Conservation (phyloP, 2,329 filamentous ascomycete species). For the Epichloe baconii region DNA sequence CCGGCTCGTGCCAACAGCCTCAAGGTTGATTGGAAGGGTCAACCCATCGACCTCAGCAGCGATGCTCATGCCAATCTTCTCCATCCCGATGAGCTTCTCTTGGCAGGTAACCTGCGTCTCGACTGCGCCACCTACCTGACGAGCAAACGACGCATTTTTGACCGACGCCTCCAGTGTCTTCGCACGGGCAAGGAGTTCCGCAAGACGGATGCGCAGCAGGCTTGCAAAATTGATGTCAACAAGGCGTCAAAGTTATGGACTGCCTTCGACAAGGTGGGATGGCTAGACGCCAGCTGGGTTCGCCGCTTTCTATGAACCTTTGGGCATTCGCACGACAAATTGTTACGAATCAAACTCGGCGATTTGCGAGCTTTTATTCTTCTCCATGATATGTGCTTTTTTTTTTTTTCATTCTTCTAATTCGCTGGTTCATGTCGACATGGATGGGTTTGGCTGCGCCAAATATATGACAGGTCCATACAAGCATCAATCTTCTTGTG, state of each 20-base stretch:
- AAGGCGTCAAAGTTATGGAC: constrained; percentile 90
- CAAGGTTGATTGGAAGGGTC: constrained; percentile 81
- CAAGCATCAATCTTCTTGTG: background rate
- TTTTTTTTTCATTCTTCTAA: background rate
- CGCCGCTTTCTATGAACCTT: constrained; percentile 17
- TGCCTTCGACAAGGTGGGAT: constrained; percentile 76
- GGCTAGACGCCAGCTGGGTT: constrained; percentile 50
- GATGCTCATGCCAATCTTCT: constrained; percentile 60
- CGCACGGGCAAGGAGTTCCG: constrained; percentile 69
- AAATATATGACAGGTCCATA: background rate
- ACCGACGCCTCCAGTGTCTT: constrained; percentile 55
- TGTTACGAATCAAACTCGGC: constrained; percentile 1
- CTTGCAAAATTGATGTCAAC: constrained; percentile 97
- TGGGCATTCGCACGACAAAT: constrained; percentile 6
- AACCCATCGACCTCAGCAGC: constrained; percentile 59
- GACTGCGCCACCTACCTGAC: constrained; percentile 82
- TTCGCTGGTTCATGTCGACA: constrained; percentile 1
- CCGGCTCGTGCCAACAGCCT: constrained; percentile 54
- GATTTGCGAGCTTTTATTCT: background rate
- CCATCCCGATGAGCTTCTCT: constrained; percentile 61
- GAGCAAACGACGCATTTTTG: constrained; percentile 86
- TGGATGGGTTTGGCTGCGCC: constrained; percentile 6
- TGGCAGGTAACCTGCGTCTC: constrained; percentile 69
- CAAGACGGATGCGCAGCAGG: constrained; percentile 90
- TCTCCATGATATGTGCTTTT: no score